Base-by-base conservation (phyloP, 2,329 filamentous ascomycete genomes). In the Aspergillus clavatus region DNA sequence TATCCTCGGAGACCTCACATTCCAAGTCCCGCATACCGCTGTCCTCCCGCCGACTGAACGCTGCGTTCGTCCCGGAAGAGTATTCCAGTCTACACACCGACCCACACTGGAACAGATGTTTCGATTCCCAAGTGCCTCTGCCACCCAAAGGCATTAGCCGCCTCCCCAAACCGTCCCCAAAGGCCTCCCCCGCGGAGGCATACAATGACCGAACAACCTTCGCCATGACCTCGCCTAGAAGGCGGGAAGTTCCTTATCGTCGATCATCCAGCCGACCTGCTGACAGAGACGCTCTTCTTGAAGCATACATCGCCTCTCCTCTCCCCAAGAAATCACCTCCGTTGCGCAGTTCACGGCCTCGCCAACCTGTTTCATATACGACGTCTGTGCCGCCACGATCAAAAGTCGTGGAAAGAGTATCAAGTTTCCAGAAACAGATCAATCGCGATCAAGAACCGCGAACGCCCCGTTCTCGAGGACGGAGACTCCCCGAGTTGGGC, bases 311-410 rank as follows among this genome's bases (percentile, higher is more conserved):
- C 53, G 79, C 84, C 46, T 74, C 80, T 26, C 81, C 86, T 35
- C 75, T 77, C 14, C 80, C 86, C 0, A 88, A 87, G 61, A 77
- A 84, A 26, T 94, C 89, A 1, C 88, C 89, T 3, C 81, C 84
- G 7, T 71, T 95, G 39, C 81, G 89, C 60, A 93, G 87, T 60
- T 93, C 88, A 33, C 78, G 87, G 33, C 87, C 87, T n/a, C 78
- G 88, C 41, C 84, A 88, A 59, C 84, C 86, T 7, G 83, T 94
- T 18, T 88, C 87, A 7, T 75, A 81, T 43, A 85, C 85, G n/a
- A 79, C 79, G 2, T 86, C 85, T n/a, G 75, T 83, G 24, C 81
- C 83, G 43, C 86, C 85, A 27, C 80, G 84, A 46, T 79, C 83
- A 56, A 84, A 78, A 61, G 77, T 80, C 39, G 73, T 77, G 4